Evolutionary conservation across 1,284 basidiomycete genomes (phyloP).

Genomic region (Boletus semigastroideus): DNA sequence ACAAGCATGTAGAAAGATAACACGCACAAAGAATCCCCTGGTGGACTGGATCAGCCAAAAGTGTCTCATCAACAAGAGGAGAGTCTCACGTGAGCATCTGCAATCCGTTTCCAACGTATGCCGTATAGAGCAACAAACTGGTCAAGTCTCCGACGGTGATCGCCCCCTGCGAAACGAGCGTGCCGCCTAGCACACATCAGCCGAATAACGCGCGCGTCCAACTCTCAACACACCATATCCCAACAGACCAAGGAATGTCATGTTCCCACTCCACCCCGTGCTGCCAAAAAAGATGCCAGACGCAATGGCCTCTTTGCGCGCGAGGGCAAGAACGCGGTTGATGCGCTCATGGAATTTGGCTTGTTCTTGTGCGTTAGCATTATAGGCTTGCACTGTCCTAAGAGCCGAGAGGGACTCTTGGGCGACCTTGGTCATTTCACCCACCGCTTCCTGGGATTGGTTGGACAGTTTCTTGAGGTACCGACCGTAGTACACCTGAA

Average conservation of each 20-base stretch:
- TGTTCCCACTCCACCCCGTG: slow-evolving; percentile 94
- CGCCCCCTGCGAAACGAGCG: slow-evolving; percentile 81
- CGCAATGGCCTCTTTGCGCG: slow-evolving; percentile 87
- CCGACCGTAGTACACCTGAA: slow-evolving; percentile 88
- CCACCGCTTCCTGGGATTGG: slow-evolving; percentile 90
- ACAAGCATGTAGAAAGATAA: background rate
- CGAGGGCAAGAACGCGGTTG: slow-evolving; percentile 70
- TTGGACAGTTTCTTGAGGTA: slow-evolving; percentile 93
- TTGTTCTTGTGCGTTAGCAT: slow-evolving; percentile 74
- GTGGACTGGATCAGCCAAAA: background rate
- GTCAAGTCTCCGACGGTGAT: slow-evolving; percentile 93
- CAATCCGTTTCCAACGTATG: slow-evolving; percentile 81
- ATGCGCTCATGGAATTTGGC: slow-evolving; percentile 70
- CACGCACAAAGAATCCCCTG: slow-evolving; percentile 43
- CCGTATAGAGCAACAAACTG: slow-evolving; percentile 90
- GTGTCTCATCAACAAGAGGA: background rate
- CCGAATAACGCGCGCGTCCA: background rate
- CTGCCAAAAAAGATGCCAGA: slow-evolving; percentile 92
- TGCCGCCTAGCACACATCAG: slow-evolving; percentile 60
- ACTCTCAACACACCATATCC: slow-evolving; percentile 71
- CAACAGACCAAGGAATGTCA: slow-evolving; percentile 85
- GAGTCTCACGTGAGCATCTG: slow-evolving; percentile 73
- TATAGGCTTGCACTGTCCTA: slow-evolving; percentile 92
- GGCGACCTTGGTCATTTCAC: slow-evolving; percentile 91
- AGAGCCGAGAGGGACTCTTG: slow-evolving; percentile 93